phyloP scores from a whole-genome alignment of 331 rosid genomes.

The Saraca asoca region DNA sequence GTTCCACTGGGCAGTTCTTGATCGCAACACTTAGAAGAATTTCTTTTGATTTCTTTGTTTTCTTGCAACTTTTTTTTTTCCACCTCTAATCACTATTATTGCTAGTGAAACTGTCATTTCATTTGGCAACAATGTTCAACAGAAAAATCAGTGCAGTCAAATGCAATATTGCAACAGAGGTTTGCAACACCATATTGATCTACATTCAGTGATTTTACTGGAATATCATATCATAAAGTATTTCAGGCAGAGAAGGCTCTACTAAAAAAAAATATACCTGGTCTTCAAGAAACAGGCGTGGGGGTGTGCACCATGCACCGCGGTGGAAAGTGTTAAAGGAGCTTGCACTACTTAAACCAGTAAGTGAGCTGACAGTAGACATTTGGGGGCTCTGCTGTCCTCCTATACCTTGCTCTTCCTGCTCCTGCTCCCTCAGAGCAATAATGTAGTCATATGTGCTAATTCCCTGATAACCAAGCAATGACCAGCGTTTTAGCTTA shows the following conservation, averaged over 20 bases:
- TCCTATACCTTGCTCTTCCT: constrained; percentile 83
- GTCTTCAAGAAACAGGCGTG: constrained; percentile 89
- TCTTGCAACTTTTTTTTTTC: neutral
- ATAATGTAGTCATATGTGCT: constrained; percentile 96
- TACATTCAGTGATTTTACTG: neutral
- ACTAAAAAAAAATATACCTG: constrained; percentile 55
- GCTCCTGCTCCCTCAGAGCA: constrained; percentile 98
- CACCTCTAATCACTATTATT: neutral
- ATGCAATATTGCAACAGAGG: constrained; percentile 1
- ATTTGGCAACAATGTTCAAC: neutral
- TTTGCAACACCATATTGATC: neutral
- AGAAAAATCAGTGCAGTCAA: neutral
- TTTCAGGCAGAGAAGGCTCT: constrained; percentile 12
- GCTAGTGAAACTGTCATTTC: neutral
- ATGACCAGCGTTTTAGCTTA: constrained; percentile 23
- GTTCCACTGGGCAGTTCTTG: neutral
- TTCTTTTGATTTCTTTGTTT: neutral
- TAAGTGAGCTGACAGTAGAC: constrained; percentile 95
- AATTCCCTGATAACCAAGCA: constrained; percentile 67
- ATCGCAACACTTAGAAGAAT: neutral
- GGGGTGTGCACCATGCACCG: constrained; percentile 98
- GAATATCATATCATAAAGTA: constrained; percentile 10
- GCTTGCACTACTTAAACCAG: constrained; percentile 97
- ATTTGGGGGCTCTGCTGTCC: constrained; percentile 96
- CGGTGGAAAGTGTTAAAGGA: constrained; percentile 86